These are phyloP conservation scores for Staphylotrichum longicolle DNA, from an alignment of 495 filamentous ascomycete species.

Conservation along the genomic window DNA sequence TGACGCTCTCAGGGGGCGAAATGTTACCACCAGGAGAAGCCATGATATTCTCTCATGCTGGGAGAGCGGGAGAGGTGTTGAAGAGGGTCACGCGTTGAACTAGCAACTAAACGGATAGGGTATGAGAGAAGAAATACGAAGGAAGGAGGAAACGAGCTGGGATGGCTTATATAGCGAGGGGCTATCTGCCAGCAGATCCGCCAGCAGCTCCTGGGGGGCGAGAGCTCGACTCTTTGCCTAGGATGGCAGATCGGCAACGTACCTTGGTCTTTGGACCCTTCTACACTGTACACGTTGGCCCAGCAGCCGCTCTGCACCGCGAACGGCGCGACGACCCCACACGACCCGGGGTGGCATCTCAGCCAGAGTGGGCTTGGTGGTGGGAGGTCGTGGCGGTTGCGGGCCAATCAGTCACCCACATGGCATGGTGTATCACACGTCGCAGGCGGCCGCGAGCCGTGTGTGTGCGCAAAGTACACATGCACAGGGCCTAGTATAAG, in stretches of 20 bases:
- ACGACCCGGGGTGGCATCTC: slow-evolving; percentile 5
- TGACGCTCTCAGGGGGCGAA: slow-evolving; percentile 39
- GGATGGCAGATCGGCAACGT: slow-evolving; percentile 4
- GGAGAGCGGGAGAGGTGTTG: slow-evolving; percentile 17
- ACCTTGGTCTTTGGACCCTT: not conserved
- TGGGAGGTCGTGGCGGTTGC: slow-evolving; percentile 1
- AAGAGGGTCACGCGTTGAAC: slow-evolving; percentile 1
- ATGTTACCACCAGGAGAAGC: slow-evolving; percentile 61
- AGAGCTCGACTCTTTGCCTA: not conserved
- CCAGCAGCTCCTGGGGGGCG: not conserved
- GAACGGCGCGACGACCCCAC: not conserved
- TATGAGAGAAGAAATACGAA: not conserved
- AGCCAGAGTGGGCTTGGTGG: not conserved
- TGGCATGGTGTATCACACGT: slow-evolving; percentile 9
- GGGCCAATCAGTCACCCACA: slow-evolving; percentile 28
- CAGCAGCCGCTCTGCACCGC: not conserved
- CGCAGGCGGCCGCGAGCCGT: slow-evolving; percentile 8
- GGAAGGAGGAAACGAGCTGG: not conserved
- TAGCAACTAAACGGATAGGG: not conserved
- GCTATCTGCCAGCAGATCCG: not conserved
- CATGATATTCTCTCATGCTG: slow-evolving; percentile 61
- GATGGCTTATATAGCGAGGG: not conserved
- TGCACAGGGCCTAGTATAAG: no score
- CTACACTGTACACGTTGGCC: not conserved
- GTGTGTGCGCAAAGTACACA: not conserved